A percentile compares a stretch with the other conserved stretches of the same genome.
phyloP scores from a whole-genome alignment of 495 filamentous ascomycete genomes.

The Penicillium egyptiacum region DNA sequence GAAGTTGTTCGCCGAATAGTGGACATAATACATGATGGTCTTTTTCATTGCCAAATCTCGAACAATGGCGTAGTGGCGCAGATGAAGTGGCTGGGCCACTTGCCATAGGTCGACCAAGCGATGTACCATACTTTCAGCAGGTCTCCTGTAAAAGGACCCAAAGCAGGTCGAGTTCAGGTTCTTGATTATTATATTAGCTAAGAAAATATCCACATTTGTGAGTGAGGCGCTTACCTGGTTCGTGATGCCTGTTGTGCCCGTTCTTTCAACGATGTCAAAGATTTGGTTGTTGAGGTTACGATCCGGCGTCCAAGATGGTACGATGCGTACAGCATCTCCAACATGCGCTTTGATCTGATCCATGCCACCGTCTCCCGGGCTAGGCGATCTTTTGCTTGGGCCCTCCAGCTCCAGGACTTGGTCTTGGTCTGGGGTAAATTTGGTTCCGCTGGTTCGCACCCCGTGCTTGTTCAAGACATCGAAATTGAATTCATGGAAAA shows the following conservation, averaged over 20 bases:
- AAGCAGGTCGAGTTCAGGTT: constrained; percentile 49
- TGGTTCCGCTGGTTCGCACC: constrained; percentile 19
- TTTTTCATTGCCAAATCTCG: constrained; percentile 56
- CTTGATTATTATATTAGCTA: constrained; percentile 26
- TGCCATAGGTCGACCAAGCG: constrained; percentile 61
- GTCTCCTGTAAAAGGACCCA: constrained; percentile 57
- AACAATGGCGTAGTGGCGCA: constrained; percentile 63
- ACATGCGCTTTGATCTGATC: constrained; percentile 30
- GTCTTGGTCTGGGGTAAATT: constrained; percentile 13
- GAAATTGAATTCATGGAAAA: constrained; percentile 48
- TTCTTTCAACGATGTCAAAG: constrained; percentile 49
- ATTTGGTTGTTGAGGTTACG: constrained; percentile 53
- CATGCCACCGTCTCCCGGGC: constrained; percentile 24
- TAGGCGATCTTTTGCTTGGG: constrained; percentile 13
- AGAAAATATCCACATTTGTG: neutral
- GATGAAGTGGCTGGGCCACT: constrained; percentile 60
- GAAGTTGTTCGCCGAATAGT: constrained; percentile 59
- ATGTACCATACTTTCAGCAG: constrained; percentile 55
- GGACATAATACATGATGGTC: constrained; percentile 56
- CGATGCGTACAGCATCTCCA: constrained; percentile 33
- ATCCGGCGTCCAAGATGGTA: constrained; percentile 59
- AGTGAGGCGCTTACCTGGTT: constrained; percentile 43
- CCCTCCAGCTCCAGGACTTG: constrained; percentile 40
- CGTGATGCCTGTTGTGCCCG: constrained; percentile 53
- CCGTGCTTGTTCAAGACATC: constrained; percentile 34